Conservation (phyloP, 805 yeast species). For the Wickerhamiella azyma region DNA sequence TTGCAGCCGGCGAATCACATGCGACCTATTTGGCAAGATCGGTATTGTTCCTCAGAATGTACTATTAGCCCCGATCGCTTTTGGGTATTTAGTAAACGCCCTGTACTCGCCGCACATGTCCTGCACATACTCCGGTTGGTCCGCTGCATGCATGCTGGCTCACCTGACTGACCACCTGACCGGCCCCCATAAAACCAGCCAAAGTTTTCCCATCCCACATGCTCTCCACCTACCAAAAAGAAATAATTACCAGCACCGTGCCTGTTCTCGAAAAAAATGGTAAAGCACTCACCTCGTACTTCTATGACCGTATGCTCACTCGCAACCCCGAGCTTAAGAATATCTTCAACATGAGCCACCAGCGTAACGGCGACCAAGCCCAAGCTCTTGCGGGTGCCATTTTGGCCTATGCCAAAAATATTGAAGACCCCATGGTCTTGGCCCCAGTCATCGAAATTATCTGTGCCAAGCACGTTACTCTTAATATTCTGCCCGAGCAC, state of each 20-base stretch:
- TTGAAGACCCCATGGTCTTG: conserved; percentile 43
- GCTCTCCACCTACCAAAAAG: conserved; percentile 3
- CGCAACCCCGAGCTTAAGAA: conserved; percentile 41
- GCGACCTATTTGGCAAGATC: too few species aligned
- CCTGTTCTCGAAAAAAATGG: conserved; percentile 48
- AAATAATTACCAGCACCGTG: conserved; percentile 21
- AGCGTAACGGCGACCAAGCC: conserved; percentile 43
- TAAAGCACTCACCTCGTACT: conserved; percentile 36
- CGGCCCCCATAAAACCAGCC: too few species aligned
- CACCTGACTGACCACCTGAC: too few species aligned
- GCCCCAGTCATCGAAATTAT: conserved; percentile 43
- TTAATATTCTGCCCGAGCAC: conserved; percentile 49
- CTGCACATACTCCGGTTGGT: too few species aligned
- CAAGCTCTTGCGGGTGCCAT: conserved; percentile 49
- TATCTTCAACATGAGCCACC: conserved; percentile 50
- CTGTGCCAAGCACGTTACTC: conserved; percentile 52
- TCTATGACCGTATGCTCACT: conserved; percentile 43
- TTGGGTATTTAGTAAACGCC: too few species aligned
- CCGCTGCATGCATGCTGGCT: too few species aligned
- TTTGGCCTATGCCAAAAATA: conserved; percentile 46
- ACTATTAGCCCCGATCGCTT: too few species aligned
- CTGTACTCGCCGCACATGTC: too few species aligned
- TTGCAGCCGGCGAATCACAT: too few species aligned
- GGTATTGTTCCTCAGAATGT: too few species aligned
- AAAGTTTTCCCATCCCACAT: neutral